Percentiles rank a stretch among this genome's conserved stretches.
Evolutionary conservation across 1,139 yeast genomes (phyloP).

Genomic region (Blastobotrys malaysiensis): DNA sequence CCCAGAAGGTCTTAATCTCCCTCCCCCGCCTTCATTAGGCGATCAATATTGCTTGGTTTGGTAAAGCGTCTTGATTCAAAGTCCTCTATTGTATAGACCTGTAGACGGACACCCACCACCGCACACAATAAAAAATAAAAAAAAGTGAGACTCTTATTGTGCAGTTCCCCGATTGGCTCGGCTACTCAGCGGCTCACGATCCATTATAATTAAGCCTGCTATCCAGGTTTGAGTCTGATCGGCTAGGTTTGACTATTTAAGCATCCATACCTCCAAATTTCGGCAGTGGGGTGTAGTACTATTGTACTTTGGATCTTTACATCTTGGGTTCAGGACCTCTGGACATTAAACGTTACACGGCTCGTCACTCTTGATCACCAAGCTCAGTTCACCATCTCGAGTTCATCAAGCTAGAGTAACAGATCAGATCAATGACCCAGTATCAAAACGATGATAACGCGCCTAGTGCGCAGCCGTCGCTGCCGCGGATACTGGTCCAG

Average conservation of each 20-base stretch:
- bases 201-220: no score
- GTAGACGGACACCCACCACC: not conserved
- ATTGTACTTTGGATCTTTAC: no score
- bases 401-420: no score
- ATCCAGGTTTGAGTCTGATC: not conserved
- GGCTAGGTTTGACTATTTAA: not conserved
- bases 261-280: not conserved
- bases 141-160: not conserved
- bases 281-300: not conserved
- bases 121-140: not conserved
- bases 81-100: no score
- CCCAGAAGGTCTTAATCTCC: no score
- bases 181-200: not conserved
- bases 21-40: not conserved
- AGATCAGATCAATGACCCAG: not conserved
- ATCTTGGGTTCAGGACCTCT: no score
- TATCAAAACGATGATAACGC: not conserved
- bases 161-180: not conserved
- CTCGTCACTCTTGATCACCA: not conserved
- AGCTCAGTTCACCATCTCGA: no score
- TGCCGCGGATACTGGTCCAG: slow-evolving; percentile 26
- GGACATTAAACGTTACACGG: not conserved
- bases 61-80: not conserved
- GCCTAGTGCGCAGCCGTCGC: slow-evolving; percentile 5
- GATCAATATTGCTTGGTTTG: not conserved